Conservation (phyloP, 2,329 filamentous ascomycete genomes). For the Simplicillium aogashimaense region DNA sequence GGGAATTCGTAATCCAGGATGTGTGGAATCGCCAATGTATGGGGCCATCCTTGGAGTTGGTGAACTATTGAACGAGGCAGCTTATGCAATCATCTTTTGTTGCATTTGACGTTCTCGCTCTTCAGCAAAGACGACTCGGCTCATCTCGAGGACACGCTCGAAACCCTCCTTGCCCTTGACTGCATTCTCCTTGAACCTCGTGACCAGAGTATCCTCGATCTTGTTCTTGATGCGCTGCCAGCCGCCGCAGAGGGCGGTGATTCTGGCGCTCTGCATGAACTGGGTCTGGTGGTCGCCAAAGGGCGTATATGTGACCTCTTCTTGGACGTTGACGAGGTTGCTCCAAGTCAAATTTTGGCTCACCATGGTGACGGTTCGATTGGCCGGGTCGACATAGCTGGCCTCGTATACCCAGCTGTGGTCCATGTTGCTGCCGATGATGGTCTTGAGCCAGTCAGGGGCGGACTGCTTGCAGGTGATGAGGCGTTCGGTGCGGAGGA, state of each 20-base stretch:
- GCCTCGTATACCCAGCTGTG: conserved; percentile 89
- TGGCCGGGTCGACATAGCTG: conserved; percentile 78
- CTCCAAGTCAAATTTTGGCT: conserved; percentile 90
- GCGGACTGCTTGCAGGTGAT: conserved; percentile 54
- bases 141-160: conserved; percentile 89
- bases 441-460: conserved; percentile 68
- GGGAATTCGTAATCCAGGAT: too few relatives aligned
- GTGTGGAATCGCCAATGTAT: too few relatives aligned
- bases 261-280: conserved; percentile 83
- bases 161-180: conserved; percentile 87
- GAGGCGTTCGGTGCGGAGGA: conserved; percentile 51
- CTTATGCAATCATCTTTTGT: too few relatives aligned
- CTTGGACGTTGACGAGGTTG: conserved; percentile 83
- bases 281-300: conserved; percentile 51
- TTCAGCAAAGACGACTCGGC: conserved; percentile 81
- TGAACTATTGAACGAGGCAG: too few relatives aligned
- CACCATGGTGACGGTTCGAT: conserved; percentile 90
- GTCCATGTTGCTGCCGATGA: conserved; percentile 65
- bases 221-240: conserved; percentile 97
- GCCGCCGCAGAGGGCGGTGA: conserved; percentile 88
- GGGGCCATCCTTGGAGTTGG: too few relatives aligned
- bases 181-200: conserved; percentile 86
- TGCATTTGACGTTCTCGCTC: conserved; percentile 53
- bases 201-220: conserved; percentile 86
- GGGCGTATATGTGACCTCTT: conserved; percentile 82